These are phyloP conservation scores for Obelidium mucronatum DNA, from an alignment of 192 early-diverging fungal species.

Conservation along the genomic window DNA sequence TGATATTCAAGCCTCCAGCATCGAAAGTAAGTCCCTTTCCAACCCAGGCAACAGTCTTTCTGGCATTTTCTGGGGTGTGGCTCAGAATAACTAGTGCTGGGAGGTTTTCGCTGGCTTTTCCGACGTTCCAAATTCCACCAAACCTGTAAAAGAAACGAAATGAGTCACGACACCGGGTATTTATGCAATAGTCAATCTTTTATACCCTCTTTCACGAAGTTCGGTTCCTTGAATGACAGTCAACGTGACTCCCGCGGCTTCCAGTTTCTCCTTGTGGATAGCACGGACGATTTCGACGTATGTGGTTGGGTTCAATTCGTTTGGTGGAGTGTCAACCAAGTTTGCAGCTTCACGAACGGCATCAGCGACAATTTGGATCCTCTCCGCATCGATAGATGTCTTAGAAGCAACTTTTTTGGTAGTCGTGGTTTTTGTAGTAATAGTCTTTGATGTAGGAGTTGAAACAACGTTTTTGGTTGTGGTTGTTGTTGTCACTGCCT, in stretches of 20 bases:
- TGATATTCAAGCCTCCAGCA: slow-evolving; percentile 58
- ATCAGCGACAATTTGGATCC: slow-evolving; percentile 34
- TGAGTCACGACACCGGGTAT: background rate
- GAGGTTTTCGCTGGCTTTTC: slow-evolving; percentile 53
- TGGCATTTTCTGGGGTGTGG: slow-evolving; percentile 35
- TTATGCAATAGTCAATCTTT: slow-evolving; percentile 10
- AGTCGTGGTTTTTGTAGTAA: no score
- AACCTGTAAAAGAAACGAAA: background rate
- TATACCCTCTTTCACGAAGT: slow-evolving; percentile 46
- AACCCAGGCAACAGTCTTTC: slow-evolving; percentile 56
- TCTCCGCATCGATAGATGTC: background rate
- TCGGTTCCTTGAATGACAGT: slow-evolving; percentile 57
- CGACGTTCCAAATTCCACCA: slow-evolving; percentile 59
- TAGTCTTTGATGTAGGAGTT: background rate
- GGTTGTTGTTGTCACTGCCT: background rate
- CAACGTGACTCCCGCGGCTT: slow-evolving; percentile 40
- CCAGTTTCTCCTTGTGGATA: slow-evolving; percentile 35
- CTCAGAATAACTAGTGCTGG: slow-evolving; percentile 55
- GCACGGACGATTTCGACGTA: slow-evolving; percentile 50
- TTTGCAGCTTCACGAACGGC: slow-evolving; percentile 42
- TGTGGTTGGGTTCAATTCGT: slow-evolving; percentile 52
- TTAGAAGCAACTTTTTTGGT: background rate
- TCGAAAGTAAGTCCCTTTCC: slow-evolving; percentile 69
- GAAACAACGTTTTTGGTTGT: background rate
- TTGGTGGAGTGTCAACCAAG: slow-evolving; percentile 56